A percentile compares a stretch with the other conserved stretches of the same genome.
Evolutionary conservation across 2,329 filamentous ascomycete species (phyloP).

Genomic region (Pyrenophora teres): DNA sequence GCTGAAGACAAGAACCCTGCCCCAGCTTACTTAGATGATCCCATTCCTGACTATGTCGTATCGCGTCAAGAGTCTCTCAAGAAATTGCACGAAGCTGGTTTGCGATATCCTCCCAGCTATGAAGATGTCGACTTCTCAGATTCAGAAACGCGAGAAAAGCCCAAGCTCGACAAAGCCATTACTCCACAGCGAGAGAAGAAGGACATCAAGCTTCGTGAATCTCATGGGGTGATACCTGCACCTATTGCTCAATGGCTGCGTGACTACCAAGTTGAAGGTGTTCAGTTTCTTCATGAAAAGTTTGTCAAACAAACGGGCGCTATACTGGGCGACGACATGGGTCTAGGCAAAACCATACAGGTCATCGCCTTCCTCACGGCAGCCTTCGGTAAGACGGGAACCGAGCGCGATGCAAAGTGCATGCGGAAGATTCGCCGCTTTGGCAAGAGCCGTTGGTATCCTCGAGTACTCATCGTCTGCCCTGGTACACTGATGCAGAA

Average conservation of each 20-base stretch:
- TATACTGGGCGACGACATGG: conserved; percentile 96
- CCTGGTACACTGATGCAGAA: conserved; percentile 88
- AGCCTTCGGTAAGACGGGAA: conserved; percentile 92
- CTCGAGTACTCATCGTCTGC: conserved; percentile 81
- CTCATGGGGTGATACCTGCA: conserved; percentile 81
- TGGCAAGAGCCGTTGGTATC: conserved; percentile 72
- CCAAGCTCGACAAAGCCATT: conserved; percentile 64
- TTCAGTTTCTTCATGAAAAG: conserved; percentile 80
- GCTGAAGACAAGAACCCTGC: conserved; percentile 54
- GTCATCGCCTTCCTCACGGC: conserved; percentile 89
- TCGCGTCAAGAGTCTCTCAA: conserved; percentile 71
- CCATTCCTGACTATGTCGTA: conserved; percentile 53
- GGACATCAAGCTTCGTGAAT: conserved; percentile 75
- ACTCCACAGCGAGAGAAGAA: conserved; percentile 72
- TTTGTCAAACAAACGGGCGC: conserved; percentile 92
- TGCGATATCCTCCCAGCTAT: conserved; percentile 79
- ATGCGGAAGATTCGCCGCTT: conserved; percentile 82
- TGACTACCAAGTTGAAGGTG: conserved; percentile 88
- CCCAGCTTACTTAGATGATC: conserved; percentile 63
- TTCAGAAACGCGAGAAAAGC: conserved; percentile 69
- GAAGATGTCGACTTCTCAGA: conserved; percentile 77
- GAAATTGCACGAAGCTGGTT: conserved; percentile 67
- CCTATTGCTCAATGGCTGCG: conserved; percentile 89
- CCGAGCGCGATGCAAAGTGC: conserved; percentile 80
- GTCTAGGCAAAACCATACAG: conserved; percentile 94